Base-by-base conservation (phyloP, 768 basidiomycete genomes). In the Mycena olivaceomarginata region DNA sequence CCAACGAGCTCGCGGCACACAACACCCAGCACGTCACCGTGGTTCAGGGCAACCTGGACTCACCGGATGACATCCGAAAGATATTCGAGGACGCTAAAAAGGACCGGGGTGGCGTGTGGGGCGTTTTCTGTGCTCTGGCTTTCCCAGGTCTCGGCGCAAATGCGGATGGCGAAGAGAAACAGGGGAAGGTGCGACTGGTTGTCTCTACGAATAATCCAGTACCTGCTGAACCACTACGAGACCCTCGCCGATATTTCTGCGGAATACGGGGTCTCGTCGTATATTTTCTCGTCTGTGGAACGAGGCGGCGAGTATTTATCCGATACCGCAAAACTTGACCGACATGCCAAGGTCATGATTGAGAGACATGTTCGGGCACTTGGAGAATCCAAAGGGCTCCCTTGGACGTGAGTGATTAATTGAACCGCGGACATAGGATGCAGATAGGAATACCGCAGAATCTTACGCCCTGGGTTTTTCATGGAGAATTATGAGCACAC, bases 401-500 rank as follows among this genome's bases (percentile, higher is more conserved):
- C 75, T 15, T 88, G 87, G 88, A 88, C 86, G 87, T 88, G 65
- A 69, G 87, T 82, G 22, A 13, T 25, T 59, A 22, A 39, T 37
- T 11, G 7, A 1, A 31, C 48, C 46, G 41, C 2, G 13, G 6
- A 31, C 25, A 20, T 60, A 8, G 20, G 8, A 53, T 37, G 10
- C 15, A 41, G 45, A 25, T 72, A 22, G 41, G 39, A 9, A 2
- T 25, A 12, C 2, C 5, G 39, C 8, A 88, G 87, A 20, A 86
- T 89, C 66, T 66, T 89, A 31, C 87, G 87, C 8, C 88, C 88
- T 4, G 85, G 82, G 11, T 87, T 89, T 71, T 89, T 89, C 77
- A 86, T 89, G 87, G 88, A 89, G 66, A 88, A 89, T 67, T 88
- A 86, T 53, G 84, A 87, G 11, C 84, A 86, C 5, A 82, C 80